phyloP scores from a whole-genome alignment of 192 early-diverging fungal genomes.

The Coemansia sp. region DNA sequence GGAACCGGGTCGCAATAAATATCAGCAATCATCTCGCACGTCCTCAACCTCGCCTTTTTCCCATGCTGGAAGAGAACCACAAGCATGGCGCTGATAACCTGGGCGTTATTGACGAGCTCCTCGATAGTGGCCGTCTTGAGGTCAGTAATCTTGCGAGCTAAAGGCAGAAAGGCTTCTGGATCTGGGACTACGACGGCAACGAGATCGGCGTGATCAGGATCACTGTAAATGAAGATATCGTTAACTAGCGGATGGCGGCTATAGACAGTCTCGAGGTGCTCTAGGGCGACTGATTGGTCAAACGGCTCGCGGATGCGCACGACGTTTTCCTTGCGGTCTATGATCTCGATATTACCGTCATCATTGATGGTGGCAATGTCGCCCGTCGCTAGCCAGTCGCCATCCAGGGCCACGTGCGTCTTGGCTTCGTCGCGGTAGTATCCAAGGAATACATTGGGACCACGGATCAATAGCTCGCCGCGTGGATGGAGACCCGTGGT shows the following conservation, averaged over 20 bases:
- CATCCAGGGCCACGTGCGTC: constrained; percentile 72
- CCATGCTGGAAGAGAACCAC: constrained; percentile 62
- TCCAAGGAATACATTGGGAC: constrained; percentile 67
- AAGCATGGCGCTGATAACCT: constrained; percentile 60
- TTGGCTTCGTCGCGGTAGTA: constrained; percentile 82
- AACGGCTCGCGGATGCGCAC: constrained; percentile 71
- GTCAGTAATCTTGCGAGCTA: constrained; percentile 54
- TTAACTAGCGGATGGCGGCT: constrained; percentile 71
- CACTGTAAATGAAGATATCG: constrained; percentile 90
- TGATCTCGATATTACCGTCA: constrained; percentile 68
- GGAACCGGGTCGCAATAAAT: constrained; percentile 65
- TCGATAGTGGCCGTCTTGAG: constrained; percentile 20
- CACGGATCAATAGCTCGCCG: constrained; percentile 87
- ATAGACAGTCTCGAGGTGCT: constrained; percentile 81
- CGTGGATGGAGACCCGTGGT: constrained; percentile 75
- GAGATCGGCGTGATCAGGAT: constrained; percentile 77
- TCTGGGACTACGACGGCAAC: constrained; percentile 87
- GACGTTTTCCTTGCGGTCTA: constrained; percentile 79
- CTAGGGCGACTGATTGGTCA: constrained; percentile 88
- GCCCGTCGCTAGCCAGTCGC: constrained; percentile 84
- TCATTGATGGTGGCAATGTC: constrained; percentile 83
- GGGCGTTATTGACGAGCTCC: constrained; percentile 40
- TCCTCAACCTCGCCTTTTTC: constrained; percentile 68
- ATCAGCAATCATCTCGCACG: constrained; percentile 78
- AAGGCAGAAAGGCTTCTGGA: constrained; percentile 58